Evolutionary conservation across 768 basidiomycete genomes (phyloP).

Genomic region (Epithele typhae): DNA sequence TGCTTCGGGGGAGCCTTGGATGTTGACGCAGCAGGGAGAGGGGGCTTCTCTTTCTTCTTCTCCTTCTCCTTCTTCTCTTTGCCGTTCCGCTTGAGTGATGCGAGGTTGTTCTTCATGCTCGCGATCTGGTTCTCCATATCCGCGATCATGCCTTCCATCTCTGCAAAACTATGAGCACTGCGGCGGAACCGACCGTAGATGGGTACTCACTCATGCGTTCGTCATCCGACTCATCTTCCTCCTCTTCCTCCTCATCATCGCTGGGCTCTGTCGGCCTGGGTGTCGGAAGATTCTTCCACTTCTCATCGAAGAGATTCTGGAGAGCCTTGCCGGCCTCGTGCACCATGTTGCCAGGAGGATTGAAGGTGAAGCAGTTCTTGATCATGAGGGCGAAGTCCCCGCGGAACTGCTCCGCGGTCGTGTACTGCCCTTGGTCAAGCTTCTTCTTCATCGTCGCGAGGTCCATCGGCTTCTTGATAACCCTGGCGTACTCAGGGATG

Average conservation of each 20-base stretch:
- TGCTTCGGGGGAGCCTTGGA: constrained; percentile 46
- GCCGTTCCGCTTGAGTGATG: constrained; percentile 48
- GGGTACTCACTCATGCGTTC: constrained; percentile 61
- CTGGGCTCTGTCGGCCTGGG: constrained; percentile 39
- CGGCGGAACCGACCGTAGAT: constrained; percentile 10
- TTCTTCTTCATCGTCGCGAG: constrained; percentile 84
- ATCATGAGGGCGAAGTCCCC: constrained; percentile 95
- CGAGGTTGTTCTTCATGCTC: constrained; percentile 66
- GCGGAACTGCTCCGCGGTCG: constrained; percentile 75
- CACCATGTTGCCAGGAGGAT: constrained; percentile 83
- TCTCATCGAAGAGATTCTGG: constrained; percentile 87
- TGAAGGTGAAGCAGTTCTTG: constrained; percentile 89
- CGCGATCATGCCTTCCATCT: constrained; percentile 58
- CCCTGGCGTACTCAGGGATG: constrained; percentile 79
- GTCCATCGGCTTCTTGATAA: constrained; percentile 97
- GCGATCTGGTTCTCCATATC: constrained; percentile 81
- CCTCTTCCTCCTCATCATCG: constrained; percentile 63
- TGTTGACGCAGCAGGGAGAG: constrained; percentile 53
- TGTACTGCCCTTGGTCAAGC: constrained; percentile 73
- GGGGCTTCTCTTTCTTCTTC: constrained; percentile 36
- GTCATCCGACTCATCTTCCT: constrained; percentile 55
- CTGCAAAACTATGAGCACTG: constrained; percentile 19
- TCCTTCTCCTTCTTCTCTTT: constrained; percentile 71
- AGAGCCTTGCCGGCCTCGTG: constrained; percentile 82
- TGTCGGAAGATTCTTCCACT: constrained; percentile 77